phyloP scores from a whole-genome alignment of 2,329 filamentous ascomycete genomes.

The Dactylella cylindrospora region DNA sequence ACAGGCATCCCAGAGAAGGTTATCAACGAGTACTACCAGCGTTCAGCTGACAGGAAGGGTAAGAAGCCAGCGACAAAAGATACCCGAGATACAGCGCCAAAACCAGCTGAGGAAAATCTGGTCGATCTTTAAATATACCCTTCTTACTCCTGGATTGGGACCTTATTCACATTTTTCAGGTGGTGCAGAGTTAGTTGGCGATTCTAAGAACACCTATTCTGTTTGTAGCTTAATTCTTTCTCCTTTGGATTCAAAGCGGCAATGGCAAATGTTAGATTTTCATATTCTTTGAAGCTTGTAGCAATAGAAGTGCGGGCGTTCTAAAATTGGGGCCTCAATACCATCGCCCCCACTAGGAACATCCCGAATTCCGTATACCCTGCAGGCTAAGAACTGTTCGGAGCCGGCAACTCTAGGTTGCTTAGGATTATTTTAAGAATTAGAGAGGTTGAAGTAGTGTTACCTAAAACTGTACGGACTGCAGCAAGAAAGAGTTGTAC shows the following conservation, averaged over 20 bases:
- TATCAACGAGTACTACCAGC: slow-evolving; percentile 79
- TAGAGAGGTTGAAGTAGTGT: no score
- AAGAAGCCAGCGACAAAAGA: slow-evolving; percentile 53
- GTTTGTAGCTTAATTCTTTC: slow-evolving; percentile 6
- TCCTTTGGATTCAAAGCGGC: slow-evolving; percentile 37
- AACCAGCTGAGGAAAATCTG: slow-evolving; percentile 60
- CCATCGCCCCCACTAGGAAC: no score
- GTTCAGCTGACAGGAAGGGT: slow-evolving; percentile 65
- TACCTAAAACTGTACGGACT: no score
- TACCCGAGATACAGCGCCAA: slow-evolving; percentile 52
- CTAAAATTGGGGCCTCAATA: no score
- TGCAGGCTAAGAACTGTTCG: no score
- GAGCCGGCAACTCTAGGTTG: no score
- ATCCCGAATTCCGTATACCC: no score
- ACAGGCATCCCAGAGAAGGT: slow-evolving; percentile 71
- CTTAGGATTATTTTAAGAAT: no score
- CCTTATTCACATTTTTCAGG: slow-evolving; percentile 8
- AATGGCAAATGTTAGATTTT: slow-evolving; percentile 36
- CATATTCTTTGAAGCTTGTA: no score
- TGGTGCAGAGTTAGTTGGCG: background rate
- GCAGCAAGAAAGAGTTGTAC: no score
- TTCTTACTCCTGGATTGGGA: background rate
- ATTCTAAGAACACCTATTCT: no score
- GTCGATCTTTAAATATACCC: slow-evolving; percentile 55
- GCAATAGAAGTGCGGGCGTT: no score